Base-by-base conservation (phyloP, 352 stramenopile genomes). In the Globisporangium takayamanum region DNA sequence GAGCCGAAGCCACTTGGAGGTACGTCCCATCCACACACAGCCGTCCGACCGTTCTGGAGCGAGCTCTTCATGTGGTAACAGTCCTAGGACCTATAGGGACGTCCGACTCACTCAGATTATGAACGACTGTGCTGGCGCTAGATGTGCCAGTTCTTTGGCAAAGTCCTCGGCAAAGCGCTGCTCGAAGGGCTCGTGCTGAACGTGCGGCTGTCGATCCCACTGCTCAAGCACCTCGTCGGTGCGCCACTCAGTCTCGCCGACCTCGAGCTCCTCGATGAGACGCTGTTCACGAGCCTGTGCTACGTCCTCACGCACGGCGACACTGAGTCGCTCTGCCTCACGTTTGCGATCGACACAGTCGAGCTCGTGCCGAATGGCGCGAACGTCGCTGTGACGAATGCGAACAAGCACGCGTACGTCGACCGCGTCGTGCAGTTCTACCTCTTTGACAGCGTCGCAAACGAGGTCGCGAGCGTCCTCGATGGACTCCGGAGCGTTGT, bases 361-460 rank as follows among this genome's bases (percentile, higher is more conserved):
- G 75, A 90, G 25, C 62, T 94, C 18, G 78, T 91, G 55, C 74
- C 74, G n/a, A 72, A 72, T 28, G 85, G 85, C 16, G 39, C 70
- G 0, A 59, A 84, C 6, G 72, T 87, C 5, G 15, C 59, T 18
- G 81, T 99, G 2, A 97, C 88, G 18, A 95, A 98, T 51, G 83
- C 90, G 33, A 99, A 99, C 82, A 95, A 98, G 55, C 76, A 89
- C 1, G 75, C 97, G 59, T 99, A 97, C 66, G 75, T 98, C 16
- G 74, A 86, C 11, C 87, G 89, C 26, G 85, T 94, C 46, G 73
- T 98, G 49, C 96, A 97, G 60, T 98, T 99, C 72, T 96, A 96
- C 62, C 63, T 99, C 26, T 91, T 98, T 60, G 94, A 95, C 59
- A 92, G 94, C 20, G 85, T 99, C 50, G 66, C 76, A 54, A 50